Percentiles rank a stretch among this genome's conserved stretches.
phyloP scores from a whole-genome alignment of 2,329 filamentous ascomycete genomes.

The Penicillium crustosum region DNA sequence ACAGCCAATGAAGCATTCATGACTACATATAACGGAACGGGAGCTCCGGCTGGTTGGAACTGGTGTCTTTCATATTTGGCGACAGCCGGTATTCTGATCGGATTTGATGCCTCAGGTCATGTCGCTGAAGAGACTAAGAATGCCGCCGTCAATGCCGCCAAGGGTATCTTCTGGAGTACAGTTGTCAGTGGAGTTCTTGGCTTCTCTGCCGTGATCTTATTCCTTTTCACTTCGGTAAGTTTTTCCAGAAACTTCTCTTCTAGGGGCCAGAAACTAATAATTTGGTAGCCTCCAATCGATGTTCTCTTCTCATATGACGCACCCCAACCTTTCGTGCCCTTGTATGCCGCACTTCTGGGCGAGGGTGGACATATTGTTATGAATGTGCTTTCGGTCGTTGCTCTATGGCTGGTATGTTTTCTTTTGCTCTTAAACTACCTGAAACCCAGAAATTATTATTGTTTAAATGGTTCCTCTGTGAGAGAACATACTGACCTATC shows the following conservation, averaged over 20 bases:
- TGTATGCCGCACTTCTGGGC: conserved; percentile 59
- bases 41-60: conserved; percentile 59
- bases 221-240: conserved; percentile 55
- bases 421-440: too few relatives aligned
- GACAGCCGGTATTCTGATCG: conserved; percentile 60
- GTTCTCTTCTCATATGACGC: conserved; percentile 43
- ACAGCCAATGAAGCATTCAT: conserved; percentile 60
- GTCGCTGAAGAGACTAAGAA: conserved; percentile 63
- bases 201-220: conserved; percentile 57
- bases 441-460: too few relatives aligned
- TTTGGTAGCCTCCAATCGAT: not conserved
- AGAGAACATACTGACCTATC: not conserved
- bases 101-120: conserved; percentile 61
- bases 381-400: conserved; percentile 51
- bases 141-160: conserved; percentile 55
- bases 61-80: conserved; percentile 63
- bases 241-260: not conserved
- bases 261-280: not conserved
- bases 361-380: conserved; percentile 60
- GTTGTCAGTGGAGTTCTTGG: conserved; percentile 57
- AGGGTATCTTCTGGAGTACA: conserved; percentile 62
- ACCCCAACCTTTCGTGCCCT: conserved; percentile 59
- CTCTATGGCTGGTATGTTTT: conserved; percentile 22
- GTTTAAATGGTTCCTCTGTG: not conserved
- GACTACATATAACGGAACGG: conserved; percentile 59